Evolutionary conservation across 2,329 filamentous ascomycete genomes (phyloP).

Genomic region (Thielaviopsis euricoi): DNA sequence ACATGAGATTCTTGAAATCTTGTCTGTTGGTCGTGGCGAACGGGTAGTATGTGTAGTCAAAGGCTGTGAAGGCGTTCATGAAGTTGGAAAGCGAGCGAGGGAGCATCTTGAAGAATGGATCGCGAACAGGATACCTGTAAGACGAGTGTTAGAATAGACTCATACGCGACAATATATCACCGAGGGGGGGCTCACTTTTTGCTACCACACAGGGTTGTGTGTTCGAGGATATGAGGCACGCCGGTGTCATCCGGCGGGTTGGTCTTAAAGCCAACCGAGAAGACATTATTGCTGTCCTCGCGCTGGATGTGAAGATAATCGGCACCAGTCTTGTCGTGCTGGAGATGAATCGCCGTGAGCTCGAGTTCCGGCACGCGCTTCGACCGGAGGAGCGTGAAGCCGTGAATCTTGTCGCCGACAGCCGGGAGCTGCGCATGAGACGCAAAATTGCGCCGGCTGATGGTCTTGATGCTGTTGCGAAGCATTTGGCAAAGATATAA

Average conservation of each 20-base stretch:
- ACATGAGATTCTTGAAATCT: constrained; percentile 91
- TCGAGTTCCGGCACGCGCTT: constrained; percentile 93
- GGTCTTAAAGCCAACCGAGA: constrained; percentile 97
- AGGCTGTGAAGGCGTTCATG: constrained; percentile 97
- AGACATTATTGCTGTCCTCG: constrained; percentile 97
- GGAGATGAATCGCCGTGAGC: constrained; percentile 74
- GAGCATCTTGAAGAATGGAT: constrained; percentile 99
- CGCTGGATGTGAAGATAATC: constrained; percentile 91
- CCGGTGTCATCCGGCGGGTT: constrained; percentile 94
- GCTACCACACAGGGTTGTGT: constrained; percentile 91
- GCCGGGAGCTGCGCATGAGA: constrained; percentile 31
- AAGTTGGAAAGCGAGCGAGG: constrained; percentile 97
- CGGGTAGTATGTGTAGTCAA: constrained; percentile 92
- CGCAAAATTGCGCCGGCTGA: constrained; percentile 10
- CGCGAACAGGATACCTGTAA: constrained; percentile 76
- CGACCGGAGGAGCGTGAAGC: constrained; percentile 75
- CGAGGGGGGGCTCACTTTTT: constrained; percentile 46
- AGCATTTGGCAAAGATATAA: constrained; percentile 7
- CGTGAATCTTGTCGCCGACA: constrained; percentile 73
- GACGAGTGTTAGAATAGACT: constrained; percentile 17
- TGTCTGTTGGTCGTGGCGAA: constrained; percentile 93
- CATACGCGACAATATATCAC: background rate
- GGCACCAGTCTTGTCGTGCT: constrained; percentile 88
- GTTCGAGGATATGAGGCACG: constrained; percentile 91
- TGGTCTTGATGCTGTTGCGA: constrained; percentile 8